Percentiles rank a stretch among this genome's conserved stretches.
phyloP scores from a whole-genome alignment of 352 stramenopile genomes.

The Globisporangium camurandrum region DNA sequence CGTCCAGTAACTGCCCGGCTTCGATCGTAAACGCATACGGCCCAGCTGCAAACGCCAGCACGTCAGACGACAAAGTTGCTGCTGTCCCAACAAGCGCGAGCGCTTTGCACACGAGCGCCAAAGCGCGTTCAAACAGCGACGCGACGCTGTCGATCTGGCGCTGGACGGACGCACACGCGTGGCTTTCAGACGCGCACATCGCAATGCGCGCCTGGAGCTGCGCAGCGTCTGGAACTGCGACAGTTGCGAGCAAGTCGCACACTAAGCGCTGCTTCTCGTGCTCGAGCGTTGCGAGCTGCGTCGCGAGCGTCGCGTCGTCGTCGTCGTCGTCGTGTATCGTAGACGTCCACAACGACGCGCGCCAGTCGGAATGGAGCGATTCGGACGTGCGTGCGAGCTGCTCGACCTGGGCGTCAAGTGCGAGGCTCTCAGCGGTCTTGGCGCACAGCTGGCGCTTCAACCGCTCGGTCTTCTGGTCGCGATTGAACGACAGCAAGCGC shows the following conservation, averaged over 20 bases:
- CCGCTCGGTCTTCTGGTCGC: constrained; percentile 35
- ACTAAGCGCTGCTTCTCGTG: constrained; percentile 56
- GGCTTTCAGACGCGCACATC: constrained; percentile 63
- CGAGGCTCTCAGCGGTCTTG: constrained; percentile 44
- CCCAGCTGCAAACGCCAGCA: constrained; percentile 62
- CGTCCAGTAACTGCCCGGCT: constrained; percentile 57
- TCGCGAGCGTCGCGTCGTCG: constrained; percentile 17
- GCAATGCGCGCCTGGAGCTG: constrained; percentile 69
- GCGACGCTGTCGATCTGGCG: constrained; percentile 56
- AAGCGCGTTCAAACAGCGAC: constrained; percentile 49
- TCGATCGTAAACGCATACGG: constrained; percentile 64
- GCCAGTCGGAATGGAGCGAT: constrained; percentile 38
- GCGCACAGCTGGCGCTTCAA: constrained; percentile 51
- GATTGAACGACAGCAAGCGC: constrained; percentile 48
- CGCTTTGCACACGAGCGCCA: constrained; percentile 58
- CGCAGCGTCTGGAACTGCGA: constrained; percentile 42
- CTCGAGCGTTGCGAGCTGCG: constrained; percentile 40
- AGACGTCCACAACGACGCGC: constrained; percentile 20
- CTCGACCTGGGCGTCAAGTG: constrained; percentile 42
- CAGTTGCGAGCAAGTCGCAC: constrained; percentile 27
- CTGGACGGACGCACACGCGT: constrained; percentile 59
- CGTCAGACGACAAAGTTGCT: constrained; percentile 51
- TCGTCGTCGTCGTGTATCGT: constrained; percentile 1
- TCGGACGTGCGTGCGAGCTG: constrained; percentile 49
- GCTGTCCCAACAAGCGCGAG: constrained; percentile 58